phyloP scores from a whole-genome alignment of 306 rosid species.

The Vigna angularis region DNA sequence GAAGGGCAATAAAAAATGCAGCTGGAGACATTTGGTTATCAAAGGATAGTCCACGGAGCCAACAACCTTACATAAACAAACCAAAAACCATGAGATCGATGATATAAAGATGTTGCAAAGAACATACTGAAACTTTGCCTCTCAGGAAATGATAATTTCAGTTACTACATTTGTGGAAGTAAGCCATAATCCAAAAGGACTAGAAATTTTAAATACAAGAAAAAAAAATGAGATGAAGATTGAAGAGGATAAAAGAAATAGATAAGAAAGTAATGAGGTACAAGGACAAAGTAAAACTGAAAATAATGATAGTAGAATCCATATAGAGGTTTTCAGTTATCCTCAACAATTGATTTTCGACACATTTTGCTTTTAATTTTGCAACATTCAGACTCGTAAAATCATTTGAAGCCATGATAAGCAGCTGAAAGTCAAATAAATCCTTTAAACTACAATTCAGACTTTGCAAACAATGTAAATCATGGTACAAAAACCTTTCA shows the following conservation, averaged over 20 bases:
- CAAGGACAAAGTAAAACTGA: neutral
- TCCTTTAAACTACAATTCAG: conserved; percentile 7
- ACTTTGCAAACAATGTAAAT: conserved; percentile 23
- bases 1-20: neutral
- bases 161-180: neutral
- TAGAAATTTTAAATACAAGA: too few species aligned
- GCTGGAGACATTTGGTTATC: neutral
- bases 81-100: neutral
- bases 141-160: neutral
- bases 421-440: neutral
- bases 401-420: neutral
- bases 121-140: neutral
- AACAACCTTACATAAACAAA: conserved; percentile 5
- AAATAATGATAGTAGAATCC: neutral
- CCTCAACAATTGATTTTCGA: neutral
- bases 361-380: neutral
- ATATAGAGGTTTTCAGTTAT: neutral
- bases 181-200: neutral
- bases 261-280: neutral
- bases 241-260: neutral
- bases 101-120: neutral
- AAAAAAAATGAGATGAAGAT: neutral
- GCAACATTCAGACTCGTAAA: neutral
- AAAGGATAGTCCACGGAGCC: conserved; percentile 2
- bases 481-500: neutral